phyloP scores from a whole-genome alignment of 202 grass and related monocot species.

The Panicum virgatum region DNA sequence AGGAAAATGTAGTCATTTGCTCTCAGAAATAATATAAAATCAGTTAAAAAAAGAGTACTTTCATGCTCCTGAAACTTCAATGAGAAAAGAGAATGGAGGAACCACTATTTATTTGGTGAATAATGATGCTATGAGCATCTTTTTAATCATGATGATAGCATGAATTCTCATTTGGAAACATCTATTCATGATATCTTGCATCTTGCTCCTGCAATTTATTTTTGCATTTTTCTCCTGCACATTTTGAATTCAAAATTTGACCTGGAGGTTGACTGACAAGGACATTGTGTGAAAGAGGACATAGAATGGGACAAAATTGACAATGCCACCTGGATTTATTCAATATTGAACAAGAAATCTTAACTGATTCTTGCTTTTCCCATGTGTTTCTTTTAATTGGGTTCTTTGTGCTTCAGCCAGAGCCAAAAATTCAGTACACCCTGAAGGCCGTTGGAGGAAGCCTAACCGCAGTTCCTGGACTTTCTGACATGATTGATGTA shows the following conservation, averaged over 20 bases:
- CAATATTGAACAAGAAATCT: slow-evolving; percentile 10
- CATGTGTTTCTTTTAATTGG: slow-evolving; percentile 32
- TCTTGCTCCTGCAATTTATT: neutral
- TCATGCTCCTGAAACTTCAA: neutral
- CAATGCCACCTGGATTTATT: neutral
- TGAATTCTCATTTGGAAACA: neutral
- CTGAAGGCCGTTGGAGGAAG: slow-evolving; percentile 86
- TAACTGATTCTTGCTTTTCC: neutral
- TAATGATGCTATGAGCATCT: neutral
- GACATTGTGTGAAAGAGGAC: neutral
- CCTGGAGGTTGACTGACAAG: neutral
- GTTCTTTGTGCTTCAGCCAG: slow-evolving; percentile 70
- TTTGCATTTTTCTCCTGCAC: neutral
- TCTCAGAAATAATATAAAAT: neutral
- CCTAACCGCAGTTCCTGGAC: slow-evolving; percentile 71
- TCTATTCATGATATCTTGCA: neutral
- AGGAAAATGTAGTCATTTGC: neutral
- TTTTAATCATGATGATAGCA: slow-evolving; percentile 15
- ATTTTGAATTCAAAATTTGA: neutral
- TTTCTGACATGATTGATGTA: slow-evolving; percentile 96
- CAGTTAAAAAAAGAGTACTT: neutral
- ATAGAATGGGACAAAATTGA: neutral
- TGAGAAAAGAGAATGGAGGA: neutral
- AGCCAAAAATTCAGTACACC: slow-evolving; percentile 82
- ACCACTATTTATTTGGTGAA: neutral